These are phyloP conservation scores for Mycogone perniciosa DNA, from an alignment of 2,329 filamentous ascomycete species.

Conservation along the genomic window DNA sequence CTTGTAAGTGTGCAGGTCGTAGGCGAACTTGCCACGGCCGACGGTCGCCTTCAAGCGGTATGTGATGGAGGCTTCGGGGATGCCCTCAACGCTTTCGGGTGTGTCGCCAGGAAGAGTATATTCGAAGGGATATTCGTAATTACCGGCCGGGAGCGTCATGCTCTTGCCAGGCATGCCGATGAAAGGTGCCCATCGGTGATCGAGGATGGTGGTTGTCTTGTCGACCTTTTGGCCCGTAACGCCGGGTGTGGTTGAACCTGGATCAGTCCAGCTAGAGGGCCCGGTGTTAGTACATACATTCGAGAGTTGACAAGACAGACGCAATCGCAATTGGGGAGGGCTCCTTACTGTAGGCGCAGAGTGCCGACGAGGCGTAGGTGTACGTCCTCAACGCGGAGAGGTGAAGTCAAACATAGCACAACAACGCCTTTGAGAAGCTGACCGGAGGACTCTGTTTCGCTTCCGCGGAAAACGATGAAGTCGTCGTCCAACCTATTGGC, in stretches of 20 bases:
- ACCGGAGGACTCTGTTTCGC: slow-evolving; percentile 67
- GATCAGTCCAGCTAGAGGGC: slow-evolving; percentile 43
- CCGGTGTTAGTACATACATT: slow-evolving; percentile 8
- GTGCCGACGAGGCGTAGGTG: slow-evolving; percentile 65
- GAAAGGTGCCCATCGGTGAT: slow-evolving; percentile 65
- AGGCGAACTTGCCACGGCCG: slow-evolving; percentile 77
- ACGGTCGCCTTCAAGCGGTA: slow-evolving; percentile 91
- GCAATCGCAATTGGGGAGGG: not conserved
- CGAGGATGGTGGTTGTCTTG: slow-evolving; percentile 53
- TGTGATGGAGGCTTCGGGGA: slow-evolving; percentile 77
- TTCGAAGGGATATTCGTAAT: slow-evolving; percentile 81
- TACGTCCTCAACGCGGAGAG: slow-evolving; percentile 66
- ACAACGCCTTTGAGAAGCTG: slow-evolving; percentile 68
- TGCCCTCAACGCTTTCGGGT: slow-evolving; percentile 85
- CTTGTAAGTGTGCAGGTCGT: slow-evolving; percentile 77
- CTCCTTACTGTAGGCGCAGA: slow-evolving; percentile 56
- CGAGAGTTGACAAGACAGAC: not conserved
- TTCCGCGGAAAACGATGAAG: slow-evolving; percentile 72
- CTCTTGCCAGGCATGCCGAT: slow-evolving; percentile 50
- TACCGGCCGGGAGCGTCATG: slow-evolving; percentile 59
- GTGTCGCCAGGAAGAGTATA: slow-evolving; percentile 63
- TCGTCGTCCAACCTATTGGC: slow-evolving; percentile 64
- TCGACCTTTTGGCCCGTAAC: slow-evolving; percentile 53
- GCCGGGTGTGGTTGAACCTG: slow-evolving; percentile 48
- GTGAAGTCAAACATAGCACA: slow-evolving; percentile 64